Evolutionary conservation across 2,329 filamentous ascomycete genomes (phyloP).

Genomic region (Hirsutella thompsonii): DNA sequence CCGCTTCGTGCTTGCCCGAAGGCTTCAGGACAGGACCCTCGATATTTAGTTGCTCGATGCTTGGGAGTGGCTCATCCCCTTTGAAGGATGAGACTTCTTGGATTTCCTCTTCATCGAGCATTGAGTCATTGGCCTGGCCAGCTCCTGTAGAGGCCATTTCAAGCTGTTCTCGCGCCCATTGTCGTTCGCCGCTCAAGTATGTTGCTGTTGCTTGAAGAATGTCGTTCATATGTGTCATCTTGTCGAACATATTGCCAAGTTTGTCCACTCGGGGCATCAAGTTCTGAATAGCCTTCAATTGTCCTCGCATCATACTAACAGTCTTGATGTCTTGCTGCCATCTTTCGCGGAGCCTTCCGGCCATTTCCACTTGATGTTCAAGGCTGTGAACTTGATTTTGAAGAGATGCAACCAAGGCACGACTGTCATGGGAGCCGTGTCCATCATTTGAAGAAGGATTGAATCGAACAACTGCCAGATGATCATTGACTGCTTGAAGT

Average conservation of each 20-base stretch:
- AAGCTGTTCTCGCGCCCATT: constrained; percentile 16
- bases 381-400: constrained; percentile 9
- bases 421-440: not conserved
- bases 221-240: constrained; percentile 13
- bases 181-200: constrained; percentile 14
- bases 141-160: no score
- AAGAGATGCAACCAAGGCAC: constrained; percentile 3
- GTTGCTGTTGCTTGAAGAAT: constrained; percentile 15
- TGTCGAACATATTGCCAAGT: constrained; percentile 12
- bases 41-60: no score
- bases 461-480: constrained; percentile 4
- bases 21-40: no score
- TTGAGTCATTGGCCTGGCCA: no score
- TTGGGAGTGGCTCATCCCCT: not conserved
- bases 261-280: constrained; percentile 12
- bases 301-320: constrained; percentile 12
- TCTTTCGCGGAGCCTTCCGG: constrained; percentile 9
- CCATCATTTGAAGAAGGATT: not conserved
- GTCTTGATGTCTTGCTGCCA: constrained; percentile 16
- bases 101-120: no score
- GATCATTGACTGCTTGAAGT: constrained; percentile 9
- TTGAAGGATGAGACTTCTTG: no score
- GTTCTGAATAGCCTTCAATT: constrained; percentile 11
- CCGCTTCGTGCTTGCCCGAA: not conserved
- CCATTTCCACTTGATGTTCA: constrained; percentile 9